phyloP scores from a whole-genome alignment of 108 stramenopile genomes.

The Skeletonema costatum region DNA sequence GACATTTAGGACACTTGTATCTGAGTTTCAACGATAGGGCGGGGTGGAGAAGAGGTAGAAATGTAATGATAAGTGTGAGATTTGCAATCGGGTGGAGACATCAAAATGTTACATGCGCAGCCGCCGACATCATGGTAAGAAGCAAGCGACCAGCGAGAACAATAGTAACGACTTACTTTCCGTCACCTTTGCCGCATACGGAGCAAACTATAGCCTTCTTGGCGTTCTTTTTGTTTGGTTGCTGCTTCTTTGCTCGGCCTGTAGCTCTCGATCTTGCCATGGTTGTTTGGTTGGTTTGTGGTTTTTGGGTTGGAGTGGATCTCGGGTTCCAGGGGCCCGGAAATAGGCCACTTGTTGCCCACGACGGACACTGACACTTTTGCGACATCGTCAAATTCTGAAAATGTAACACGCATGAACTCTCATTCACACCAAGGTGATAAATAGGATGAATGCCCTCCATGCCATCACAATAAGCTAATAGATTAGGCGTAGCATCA shows the following conservation, averaged over 20 bases:
- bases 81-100: background rate
- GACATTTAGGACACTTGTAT: conserved; percentile 89
- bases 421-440: no score
- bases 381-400: no score
- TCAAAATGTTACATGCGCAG: background rate
- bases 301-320: no score
- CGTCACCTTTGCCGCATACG: conserved; percentile 5
- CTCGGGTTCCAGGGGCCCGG: no score
- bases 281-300: background rate
- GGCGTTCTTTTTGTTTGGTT: background rate
- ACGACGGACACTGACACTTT: no score
- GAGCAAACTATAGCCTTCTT: background rate
- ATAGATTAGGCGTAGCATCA: no score
- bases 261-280: conserved; percentile 1
- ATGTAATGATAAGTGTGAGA: background rate
- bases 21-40: conserved; percentile 15
- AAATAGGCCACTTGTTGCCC: no score
- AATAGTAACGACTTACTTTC: conserved; percentile 3
- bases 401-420: no score
- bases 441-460: no score
- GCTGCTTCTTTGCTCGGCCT: conserved; percentile 2
- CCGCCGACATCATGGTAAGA: background rate
- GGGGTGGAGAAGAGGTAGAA: background rate
- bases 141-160: background rate
- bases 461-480: no score